Evolutionary conservation across 2,329 filamentous ascomycete species (phyloP).

Genomic region (Emmonsiellopsis sp.): DNA sequence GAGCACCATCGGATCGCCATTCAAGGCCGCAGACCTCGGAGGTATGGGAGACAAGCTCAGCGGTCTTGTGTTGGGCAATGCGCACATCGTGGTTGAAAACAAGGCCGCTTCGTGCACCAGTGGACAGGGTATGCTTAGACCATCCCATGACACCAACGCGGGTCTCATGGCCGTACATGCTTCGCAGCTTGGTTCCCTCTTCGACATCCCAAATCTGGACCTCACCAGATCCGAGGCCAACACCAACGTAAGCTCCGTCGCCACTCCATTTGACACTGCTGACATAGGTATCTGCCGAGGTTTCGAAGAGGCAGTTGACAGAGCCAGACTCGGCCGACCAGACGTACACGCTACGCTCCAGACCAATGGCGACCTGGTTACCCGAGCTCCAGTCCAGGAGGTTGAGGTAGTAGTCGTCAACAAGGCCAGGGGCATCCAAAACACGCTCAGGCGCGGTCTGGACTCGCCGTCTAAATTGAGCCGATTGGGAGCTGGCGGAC

Average conservation of each 20-base stretch:
- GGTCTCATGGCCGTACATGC: constrained; percentile 96
- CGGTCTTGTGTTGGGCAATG: constrained; percentile 94
- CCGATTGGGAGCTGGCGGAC: constrained; percentile 60
- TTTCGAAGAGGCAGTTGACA: constrained; percentile 82
- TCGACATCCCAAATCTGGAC: constrained; percentile 99
- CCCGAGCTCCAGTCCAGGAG: constrained; percentile 95
- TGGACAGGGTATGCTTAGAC: constrained; percentile 97
- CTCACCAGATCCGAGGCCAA: constrained; percentile 88
- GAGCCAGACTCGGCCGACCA: constrained; percentile 94
- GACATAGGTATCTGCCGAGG: constrained; percentile 82
- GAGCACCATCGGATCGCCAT: constrained; percentile 92
- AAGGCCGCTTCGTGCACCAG: constrained; percentile 84
- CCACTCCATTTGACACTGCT: constrained; percentile 99
- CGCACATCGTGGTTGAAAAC: constrained; percentile 99
- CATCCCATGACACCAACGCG: constrained; percentile 97
- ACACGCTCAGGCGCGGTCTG: constrained; percentile 93
- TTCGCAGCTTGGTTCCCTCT: constrained; percentile 88
- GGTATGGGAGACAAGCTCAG: constrained; percentile 92
- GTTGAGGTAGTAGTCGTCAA: constrained; percentile 99
- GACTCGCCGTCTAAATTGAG: constrained; percentile 84
- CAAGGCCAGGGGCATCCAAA: constrained; percentile 85
- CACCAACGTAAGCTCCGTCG: constrained; percentile 90
- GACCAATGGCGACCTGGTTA: constrained; percentile 95
- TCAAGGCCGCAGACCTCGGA: constrained; percentile 97
- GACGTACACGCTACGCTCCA: constrained; percentile 94